phyloP scores from a whole-genome alignment of 257 asterid species.

The Solanum sitiens region DNA sequence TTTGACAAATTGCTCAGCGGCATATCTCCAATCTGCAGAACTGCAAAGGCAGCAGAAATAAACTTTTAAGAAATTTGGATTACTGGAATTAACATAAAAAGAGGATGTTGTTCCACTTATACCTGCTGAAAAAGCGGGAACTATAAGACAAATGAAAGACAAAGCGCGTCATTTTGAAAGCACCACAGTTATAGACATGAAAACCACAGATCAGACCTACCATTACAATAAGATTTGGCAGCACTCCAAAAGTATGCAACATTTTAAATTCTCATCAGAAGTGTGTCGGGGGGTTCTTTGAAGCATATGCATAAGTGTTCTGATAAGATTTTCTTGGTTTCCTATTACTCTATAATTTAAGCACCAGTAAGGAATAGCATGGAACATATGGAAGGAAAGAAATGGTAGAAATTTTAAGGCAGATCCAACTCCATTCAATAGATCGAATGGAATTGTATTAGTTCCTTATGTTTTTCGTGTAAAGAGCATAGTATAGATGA shows the following conservation, averaged over 20 bases:
- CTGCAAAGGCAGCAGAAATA: conserved; percentile 25
- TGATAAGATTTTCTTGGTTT: neutral
- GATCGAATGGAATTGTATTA: neutral
- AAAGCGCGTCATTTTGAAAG: neutral
- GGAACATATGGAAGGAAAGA: neutral
- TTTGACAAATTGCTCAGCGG: conserved; percentile 75
- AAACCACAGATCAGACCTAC: neutral
- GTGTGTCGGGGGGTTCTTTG: neutral
- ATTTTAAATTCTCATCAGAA: neutral
- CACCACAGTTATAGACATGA: neutral
- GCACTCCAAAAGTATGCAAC: neutral
- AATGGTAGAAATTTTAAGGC: neutral
- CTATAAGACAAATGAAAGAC: neutral
- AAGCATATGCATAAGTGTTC: neutral
- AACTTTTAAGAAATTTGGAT: neutral
- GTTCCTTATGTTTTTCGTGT: neutral
- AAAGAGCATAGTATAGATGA: neutral
- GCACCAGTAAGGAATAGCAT: neutral
- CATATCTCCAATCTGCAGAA: conserved; percentile 92
- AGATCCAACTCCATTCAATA: neutral
- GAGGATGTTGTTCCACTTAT: neutral
- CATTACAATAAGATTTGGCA: neutral
- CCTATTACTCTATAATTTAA: neutral
- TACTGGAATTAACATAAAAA: neutral
- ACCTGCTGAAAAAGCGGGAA: neutral